Evolutionary conservation across 1,284 basidiomycete species (phyloP).

Genomic region (Phellopilus nigrolimitatus): DNA sequence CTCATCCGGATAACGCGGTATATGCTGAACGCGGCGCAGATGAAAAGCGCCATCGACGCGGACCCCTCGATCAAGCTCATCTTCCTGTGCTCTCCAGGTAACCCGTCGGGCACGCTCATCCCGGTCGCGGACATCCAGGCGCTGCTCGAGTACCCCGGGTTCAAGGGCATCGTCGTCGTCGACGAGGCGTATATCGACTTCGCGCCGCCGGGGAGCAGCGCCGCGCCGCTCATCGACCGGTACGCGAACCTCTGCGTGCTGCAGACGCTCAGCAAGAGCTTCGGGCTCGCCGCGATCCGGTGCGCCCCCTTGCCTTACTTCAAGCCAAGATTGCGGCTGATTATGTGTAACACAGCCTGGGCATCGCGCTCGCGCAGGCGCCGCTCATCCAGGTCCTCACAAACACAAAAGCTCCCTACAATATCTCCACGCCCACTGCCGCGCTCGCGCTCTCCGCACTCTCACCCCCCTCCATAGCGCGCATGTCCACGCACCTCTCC

Average conservation of each 20-base stretch:
- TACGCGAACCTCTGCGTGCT: slow-evolving; percentile 91
- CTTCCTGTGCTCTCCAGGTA: slow-evolving; percentile 96
- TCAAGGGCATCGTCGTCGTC: slow-evolving; percentile 89
- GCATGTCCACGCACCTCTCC: slow-evolving; percentile 65
- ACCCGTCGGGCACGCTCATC: slow-evolving; percentile 91
- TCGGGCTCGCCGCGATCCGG: slow-evolving; percentile 94
- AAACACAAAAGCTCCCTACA: slow-evolving; percentile 98
- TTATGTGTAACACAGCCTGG: slow-evolving; percentile 51
- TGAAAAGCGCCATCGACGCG: slow-evolving; percentile 62
- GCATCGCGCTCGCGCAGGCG: slow-evolving; percentile 87
- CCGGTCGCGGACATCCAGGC: slow-evolving; percentile 64
- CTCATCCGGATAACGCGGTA: not conserved
- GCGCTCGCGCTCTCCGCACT: slow-evolving; percentile 79
- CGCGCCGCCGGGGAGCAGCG: slow-evolving; percentile 57
- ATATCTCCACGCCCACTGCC: slow-evolving; percentile 90
- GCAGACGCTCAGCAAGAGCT: slow-evolving; percentile 96
- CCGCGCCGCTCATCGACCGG: slow-evolving; percentile 68
- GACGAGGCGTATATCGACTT: slow-evolving; percentile 99
- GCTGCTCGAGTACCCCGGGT: slow-evolving; percentile 78
- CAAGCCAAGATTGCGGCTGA: not conserved
- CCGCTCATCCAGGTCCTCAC: slow-evolving; percentile 87
- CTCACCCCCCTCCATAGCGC: slow-evolving; percentile 54
- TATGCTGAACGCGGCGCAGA: slow-evolving; percentile 49
- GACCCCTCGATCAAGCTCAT: slow-evolving; percentile 84
- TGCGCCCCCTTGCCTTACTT: slow-evolving; percentile 27